These are phyloP conservation scores for Passiflora organensis DNA, from an alignment of 345 rosid species.

Conservation along the genomic window DNA sequence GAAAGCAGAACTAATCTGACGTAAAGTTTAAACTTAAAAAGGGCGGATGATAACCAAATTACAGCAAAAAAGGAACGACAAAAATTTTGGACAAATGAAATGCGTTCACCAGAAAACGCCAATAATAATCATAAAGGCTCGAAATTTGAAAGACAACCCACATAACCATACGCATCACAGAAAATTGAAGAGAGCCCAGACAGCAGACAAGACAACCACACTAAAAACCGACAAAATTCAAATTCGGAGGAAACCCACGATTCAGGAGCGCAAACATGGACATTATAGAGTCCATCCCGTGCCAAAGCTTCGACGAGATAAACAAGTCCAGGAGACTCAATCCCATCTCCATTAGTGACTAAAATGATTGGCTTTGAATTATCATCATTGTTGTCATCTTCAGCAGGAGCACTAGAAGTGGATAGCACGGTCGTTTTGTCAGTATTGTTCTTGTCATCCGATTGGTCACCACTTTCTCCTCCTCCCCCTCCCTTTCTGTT, in stretches of 20 bases:
- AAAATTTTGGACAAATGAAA: too few species aligned
- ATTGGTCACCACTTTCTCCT: too few species aligned
- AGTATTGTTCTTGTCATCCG: neutral
- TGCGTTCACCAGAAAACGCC: too few species aligned
- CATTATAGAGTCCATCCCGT: constrained; percentile 60
- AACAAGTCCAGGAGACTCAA: constrained; percentile 85
- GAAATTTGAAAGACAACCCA: neutral
- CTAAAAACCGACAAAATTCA: neutral
- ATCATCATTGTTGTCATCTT: constrained; percentile 18
- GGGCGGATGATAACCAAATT: neutral
- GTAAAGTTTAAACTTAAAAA: neutral
- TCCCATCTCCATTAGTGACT: constrained; percentile 85
- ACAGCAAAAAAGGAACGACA: neutral
- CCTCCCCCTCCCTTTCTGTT: constrained; percentile 38
- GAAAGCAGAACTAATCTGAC: neutral
- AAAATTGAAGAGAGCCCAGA: neutral
- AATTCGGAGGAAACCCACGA: constrained; percentile 43
- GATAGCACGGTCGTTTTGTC: constrained; percentile 41
- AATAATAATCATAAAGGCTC: neutral
- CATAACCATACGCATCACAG: neutral
- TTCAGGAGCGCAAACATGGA: constrained; percentile 92
- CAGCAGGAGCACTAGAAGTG: constrained; percentile 45
- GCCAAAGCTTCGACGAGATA: constrained; percentile 88
- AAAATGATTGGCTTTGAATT: constrained; percentile 68
- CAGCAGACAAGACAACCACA: neutral